These are phyloP conservation scores for Pyrenophora graminea DNA, from an alignment of 2,329 filamentous ascomycete species.

Conservation along the genomic window DNA sequence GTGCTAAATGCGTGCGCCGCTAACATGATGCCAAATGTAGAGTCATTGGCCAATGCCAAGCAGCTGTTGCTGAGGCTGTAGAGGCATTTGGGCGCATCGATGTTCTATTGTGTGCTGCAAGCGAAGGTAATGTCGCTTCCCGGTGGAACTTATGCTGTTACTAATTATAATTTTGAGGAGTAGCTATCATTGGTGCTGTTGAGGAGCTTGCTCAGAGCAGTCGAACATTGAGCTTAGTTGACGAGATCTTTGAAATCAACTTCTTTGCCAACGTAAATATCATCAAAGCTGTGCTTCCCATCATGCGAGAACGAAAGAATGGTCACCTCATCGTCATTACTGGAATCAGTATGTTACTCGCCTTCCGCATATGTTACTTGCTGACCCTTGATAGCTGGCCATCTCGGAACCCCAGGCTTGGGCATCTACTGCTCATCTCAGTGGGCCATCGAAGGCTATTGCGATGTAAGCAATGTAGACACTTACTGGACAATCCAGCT, in stretches of 20 bases:
- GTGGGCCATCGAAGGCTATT: constrained; percentile 95
- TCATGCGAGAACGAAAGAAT: constrained; percentile 76
- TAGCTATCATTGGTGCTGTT: constrained; percentile 84
- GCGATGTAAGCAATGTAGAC: constrained; percentile 63
- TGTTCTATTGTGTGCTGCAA: constrained; percentile 86
- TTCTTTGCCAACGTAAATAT: constrained; percentile 97
- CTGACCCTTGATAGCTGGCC: constrained; percentile 62
- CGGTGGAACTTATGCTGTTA: not conserved
- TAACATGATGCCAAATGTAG: constrained; percentile 38
- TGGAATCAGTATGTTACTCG: constrained; percentile 65
- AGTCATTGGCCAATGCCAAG: constrained; percentile 73
- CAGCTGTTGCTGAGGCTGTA: constrained; percentile 84
- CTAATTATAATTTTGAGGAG: not conserved
- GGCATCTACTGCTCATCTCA: constrained; percentile 89
- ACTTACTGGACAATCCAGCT: constrained; percentile 5
- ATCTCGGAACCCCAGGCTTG: constrained; percentile 90
- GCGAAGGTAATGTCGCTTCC: constrained; percentile 64
- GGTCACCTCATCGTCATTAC: constrained; percentile 91
- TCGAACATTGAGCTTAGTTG: constrained; percentile 75
- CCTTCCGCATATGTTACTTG: not conserved
- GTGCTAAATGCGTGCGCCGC: constrained; percentile 6
- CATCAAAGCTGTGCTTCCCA: constrained; percentile 83
- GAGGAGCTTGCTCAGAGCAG: constrained; percentile 81
- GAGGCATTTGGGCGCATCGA: constrained; percentile 84
- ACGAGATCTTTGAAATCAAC: constrained; percentile 90